Evolutionary conservation across 768 basidiomycete genomes (phyloP).

Genomic region (Leccinellum luteum): DNA sequence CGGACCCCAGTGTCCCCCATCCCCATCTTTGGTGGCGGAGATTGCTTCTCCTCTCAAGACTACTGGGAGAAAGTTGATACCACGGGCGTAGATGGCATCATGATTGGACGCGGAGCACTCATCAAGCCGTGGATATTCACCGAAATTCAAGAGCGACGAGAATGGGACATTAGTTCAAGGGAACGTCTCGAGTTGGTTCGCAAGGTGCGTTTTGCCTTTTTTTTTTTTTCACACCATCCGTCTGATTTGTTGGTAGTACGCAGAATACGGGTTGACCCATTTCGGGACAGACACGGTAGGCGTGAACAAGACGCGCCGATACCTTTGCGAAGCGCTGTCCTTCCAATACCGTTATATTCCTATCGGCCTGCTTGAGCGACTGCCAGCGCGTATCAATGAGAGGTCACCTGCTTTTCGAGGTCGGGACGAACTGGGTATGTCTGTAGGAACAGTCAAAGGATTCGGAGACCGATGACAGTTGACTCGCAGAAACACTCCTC

Average conservation of each 20-base stretch:
- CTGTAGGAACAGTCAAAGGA: neutral
- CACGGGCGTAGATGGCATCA: constrained; percentile 91
- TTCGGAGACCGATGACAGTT: neutral
- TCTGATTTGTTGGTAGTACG: constrained; percentile 52
- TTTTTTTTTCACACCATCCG: neutral
- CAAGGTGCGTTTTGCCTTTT: constrained; percentile 46
- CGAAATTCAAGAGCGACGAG: constrained; percentile 86
- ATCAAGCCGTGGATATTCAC: constrained; percentile 98
- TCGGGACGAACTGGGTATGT: constrained; percentile 81
- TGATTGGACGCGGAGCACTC: constrained; percentile 92
- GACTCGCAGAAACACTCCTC: constrained; percentile 70
- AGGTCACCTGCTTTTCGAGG: constrained; percentile 86
- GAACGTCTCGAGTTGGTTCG: constrained; percentile 80
- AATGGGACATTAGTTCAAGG: constrained; percentile 89
- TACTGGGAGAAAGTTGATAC: constrained; percentile 76
- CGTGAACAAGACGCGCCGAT: constrained; percentile 87
- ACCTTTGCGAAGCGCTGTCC: constrained; percentile 91
- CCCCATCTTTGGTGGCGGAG: constrained; percentile 97
- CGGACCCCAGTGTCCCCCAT: constrained; percentile 60
- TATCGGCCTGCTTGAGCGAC: constrained; percentile 81
- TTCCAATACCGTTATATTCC: constrained; percentile 98
- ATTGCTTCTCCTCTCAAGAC: constrained; percentile 84
- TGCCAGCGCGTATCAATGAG: constrained; percentile 86
- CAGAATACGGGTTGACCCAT: constrained; percentile 83
- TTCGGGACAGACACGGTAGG: constrained; percentile 88